Percentiles rank a stretch among this genome's conserved stretches.
Evolutionary conservation across 306 rosid species (phyloP).

Genomic region (Acacia melanoxylon): DNA sequence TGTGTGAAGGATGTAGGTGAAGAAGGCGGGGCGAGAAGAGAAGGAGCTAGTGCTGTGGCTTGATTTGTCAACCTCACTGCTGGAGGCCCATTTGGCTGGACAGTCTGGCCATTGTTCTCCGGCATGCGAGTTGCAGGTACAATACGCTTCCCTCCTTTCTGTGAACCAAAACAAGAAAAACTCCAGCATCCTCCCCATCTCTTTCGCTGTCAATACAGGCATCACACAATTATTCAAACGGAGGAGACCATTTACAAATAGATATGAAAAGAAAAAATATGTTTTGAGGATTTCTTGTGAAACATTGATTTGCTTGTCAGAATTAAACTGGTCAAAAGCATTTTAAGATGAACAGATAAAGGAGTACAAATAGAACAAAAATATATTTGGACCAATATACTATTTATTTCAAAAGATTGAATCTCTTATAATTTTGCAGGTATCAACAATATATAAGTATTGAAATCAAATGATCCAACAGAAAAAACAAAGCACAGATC

Average conservation of each 20-base stretch:
- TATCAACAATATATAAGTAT: not conserved
- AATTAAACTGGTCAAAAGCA: conserved; percentile 5
- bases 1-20: conserved; percentile 96
- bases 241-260: conserved; percentile 25
- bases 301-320: not conserved
- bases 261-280: conserved; percentile 24
- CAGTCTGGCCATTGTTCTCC: conserved; percentile 65
- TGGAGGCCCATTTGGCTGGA: conserved; percentile 85
- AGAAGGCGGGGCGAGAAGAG: conserved; percentile 96
- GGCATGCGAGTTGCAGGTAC: conserved; percentile 89
- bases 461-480: conserved; percentile 4
- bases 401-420: not conserved
- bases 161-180: conserved; percentile 82
- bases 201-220: conserved; percentile 71
- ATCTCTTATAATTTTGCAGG: not conserved
- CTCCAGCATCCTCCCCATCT: conserved; percentile 98
- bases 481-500: not conserved
- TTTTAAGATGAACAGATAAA: not conserved
- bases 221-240: conserved; percentile 25
- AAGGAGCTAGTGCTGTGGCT: conserved; percentile 74
- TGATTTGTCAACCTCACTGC: conserved; percentile 70
- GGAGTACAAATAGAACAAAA: not conserved
- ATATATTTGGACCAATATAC: not conserved
- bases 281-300: not conserved
- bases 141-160: conserved; percentile 94